phyloP scores from a whole-genome alignment of 2,329 filamentous ascomycete genomes.

The Emergomyces orientalis region DNA sequence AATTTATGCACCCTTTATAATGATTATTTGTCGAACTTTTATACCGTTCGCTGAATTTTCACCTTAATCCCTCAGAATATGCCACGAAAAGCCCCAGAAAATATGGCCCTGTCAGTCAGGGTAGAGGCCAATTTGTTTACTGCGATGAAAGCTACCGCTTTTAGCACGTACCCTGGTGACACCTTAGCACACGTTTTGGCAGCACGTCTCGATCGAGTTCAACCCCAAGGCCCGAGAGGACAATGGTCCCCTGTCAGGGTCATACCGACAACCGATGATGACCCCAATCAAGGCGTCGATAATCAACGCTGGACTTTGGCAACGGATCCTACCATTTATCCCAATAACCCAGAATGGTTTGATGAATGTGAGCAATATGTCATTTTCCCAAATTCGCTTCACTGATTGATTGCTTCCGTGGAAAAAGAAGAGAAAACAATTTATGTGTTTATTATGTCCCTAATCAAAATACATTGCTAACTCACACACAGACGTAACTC shows the following conservation, averaged over 20 bases:
- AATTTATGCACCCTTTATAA: not conserved
- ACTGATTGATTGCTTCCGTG: not conserved
- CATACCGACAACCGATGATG: slow-evolving; percentile 3
- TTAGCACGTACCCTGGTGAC: slow-evolving; percentile 6
- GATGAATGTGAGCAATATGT: slow-evolving; percentile 10
- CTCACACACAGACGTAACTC: slow-evolving; percentile 11
- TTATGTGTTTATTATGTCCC: not conserved
- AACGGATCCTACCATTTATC: slow-evolving; percentile 8
- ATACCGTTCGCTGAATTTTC: not conserved
- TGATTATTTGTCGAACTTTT: slow-evolving; percentile 4
- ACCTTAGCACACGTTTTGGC: slow-evolving; percentile 11
- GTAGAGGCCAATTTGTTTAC: slow-evolving; percentile 15
- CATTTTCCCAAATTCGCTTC: not conserved
- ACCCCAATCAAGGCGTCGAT: slow-evolving; percentile 4
- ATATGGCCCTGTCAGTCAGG: slow-evolving; percentile 12
- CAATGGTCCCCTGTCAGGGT: slow-evolving; percentile 8
- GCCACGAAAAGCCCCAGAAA: slow-evolving; percentile 4
- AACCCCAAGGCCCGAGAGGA: slow-evolving; percentile 9
- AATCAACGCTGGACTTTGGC: slow-evolving; percentile 13
- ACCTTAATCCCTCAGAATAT: slow-evolving; percentile 8
- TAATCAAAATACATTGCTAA: not conserved
- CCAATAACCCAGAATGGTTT: slow-evolving; percentile 13
- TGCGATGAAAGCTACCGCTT: slow-evolving; percentile 12
- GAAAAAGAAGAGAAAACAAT: not conserved
- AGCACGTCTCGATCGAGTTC: slow-evolving; percentile 9